These are phyloP conservation scores for Fusarium palustre DNA, from an alignment of 2,329 filamentous ascomycete genomes.

Conservation along the genomic window DNA sequence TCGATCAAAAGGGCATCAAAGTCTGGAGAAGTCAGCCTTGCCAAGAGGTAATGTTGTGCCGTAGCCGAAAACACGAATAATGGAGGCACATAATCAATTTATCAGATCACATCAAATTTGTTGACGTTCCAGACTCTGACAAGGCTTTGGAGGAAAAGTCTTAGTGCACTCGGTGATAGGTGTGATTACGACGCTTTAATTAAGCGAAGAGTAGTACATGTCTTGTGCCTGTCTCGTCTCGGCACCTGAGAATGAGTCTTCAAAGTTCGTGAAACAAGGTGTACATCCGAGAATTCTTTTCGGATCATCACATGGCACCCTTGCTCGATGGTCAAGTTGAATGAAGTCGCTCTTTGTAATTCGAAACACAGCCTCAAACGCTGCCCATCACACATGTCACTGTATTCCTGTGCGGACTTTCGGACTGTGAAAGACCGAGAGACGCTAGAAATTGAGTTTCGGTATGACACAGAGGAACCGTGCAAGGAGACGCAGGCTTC, in stretches of 20 bases:
- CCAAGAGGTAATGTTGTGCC: background rate
- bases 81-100: background rate
- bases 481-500: conserved; percentile 1
- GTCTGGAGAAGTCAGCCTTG: background rate
- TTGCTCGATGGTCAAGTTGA: background rate
- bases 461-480: conserved; percentile 3
- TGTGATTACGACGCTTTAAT: background rate
- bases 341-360: background rate
- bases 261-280: background rate
- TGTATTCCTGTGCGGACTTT: background rate
- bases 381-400: background rate
- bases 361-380: conserved; percentile 8
- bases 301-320: no score
- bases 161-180: background rate
- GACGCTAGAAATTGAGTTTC: background rate
- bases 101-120: background rate
- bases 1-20: background rate
- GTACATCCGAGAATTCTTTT: background rate
- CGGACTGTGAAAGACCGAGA: background rate
- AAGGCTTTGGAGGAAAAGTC: background rate
- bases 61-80: background rate
- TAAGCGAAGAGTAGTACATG: background rate
- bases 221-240: no score
- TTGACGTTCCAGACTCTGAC: background rate
- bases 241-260: background rate